Conservation (phyloP, 2,329 filamentous ascomycete genomes). For the Pyricularia sp. region DNA sequence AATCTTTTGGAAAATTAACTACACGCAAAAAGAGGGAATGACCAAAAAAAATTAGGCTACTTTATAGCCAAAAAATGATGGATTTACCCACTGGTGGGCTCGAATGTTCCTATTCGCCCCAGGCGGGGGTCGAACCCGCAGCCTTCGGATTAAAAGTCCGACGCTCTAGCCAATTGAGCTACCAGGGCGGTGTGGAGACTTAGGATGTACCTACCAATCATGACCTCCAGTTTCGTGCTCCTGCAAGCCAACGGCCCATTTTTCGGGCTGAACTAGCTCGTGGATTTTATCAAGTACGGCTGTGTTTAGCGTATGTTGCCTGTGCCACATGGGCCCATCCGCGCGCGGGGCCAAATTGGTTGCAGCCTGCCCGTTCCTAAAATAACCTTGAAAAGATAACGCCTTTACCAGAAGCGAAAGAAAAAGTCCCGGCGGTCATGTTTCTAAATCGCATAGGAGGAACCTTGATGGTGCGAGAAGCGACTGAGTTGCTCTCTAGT, state of each 20-base stretch:
- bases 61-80: too few relatives aligned
- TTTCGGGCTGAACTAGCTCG: not conserved
- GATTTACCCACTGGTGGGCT: too few relatives aligned
- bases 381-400: not conserved
- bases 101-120: not conserved
- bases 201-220: too few relatives aligned
- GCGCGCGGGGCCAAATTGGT: not conserved
- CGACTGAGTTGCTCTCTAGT: not conserved
- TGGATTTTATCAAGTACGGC: not conserved
- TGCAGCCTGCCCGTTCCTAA: not conserved
- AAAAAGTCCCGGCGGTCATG: not conserved
- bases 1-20: too few relatives aligned
- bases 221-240: too few relatives aligned
- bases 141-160: slow-evolving; percentile 6
- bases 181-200: slow-evolving; percentile 1
- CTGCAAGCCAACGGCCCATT: not conserved
- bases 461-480: not conserved
- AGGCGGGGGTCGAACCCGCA: slow-evolving; percentile 6
- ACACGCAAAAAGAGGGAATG: too few relatives aligned
- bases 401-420: not conserved
- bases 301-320: not conserved
- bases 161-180: slow-evolving; percentile 6
- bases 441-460: not conserved
- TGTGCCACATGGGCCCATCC: not conserved
- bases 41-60: too few relatives aligned